Conservation (phyloP, 306 rosid genomes). For the Begonia masoniana region DNA sequence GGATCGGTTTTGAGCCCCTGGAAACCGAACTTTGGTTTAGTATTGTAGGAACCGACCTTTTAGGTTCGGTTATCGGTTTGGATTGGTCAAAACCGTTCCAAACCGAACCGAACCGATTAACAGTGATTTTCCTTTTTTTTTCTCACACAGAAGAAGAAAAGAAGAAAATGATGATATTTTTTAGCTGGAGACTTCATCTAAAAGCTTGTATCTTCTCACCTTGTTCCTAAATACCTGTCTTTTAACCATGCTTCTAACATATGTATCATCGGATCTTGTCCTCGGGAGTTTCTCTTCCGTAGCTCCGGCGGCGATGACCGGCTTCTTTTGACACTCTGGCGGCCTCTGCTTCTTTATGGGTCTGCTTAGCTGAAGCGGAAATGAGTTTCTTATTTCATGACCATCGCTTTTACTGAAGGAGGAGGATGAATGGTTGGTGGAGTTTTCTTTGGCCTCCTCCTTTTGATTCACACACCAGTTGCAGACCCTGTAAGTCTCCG, state of each 20-base stretch:
- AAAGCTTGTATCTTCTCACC: conserved; percentile 92
- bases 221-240: conserved; percentile 63
- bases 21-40: too few species aligned
- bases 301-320: conserved; percentile 3
- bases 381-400: conserved; percentile 4
- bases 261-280: conserved; percentile 43
- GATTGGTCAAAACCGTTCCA: too few species aligned
- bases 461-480: conserved; percentile 77
- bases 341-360: conserved; percentile 54
- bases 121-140: too few species aligned
- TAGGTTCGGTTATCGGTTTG: too few species aligned
- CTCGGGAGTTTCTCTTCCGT: conserved; percentile 43
- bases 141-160: too few species aligned
- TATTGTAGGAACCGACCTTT: too few species aligned
- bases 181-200: conserved; percentile 90
- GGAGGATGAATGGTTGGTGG: conserved; percentile 69
- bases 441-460: conserved; percentile 42
- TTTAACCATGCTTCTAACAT: conserved; percentile 26
- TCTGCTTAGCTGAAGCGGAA: conserved; percentile 2
- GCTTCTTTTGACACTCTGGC: conserved; percentile 22
- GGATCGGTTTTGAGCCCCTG: too few species aligned
- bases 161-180: too few species aligned
- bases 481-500: conserved; percentile 41
- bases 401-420: conserved; percentile 23
- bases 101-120: too few species aligned